Evolutionary conservation across 1,284 basidiomycete species (phyloP).

Genomic region (Cryptococcus sp.): DNA sequence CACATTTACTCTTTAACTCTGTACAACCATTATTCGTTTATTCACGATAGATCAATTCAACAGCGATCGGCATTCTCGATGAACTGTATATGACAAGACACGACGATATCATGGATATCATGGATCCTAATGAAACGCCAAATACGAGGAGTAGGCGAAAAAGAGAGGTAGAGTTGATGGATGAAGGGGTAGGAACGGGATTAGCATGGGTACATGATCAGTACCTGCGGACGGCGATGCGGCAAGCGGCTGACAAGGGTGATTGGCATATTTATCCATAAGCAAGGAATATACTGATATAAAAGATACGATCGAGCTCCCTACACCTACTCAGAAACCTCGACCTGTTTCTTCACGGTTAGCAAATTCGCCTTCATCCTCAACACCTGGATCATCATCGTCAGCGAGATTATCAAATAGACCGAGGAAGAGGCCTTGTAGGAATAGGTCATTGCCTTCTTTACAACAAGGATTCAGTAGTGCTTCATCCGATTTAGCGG

Average conservation of each 20-base stretch:
- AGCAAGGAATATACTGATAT: background rate
- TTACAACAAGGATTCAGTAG: too few species aligned
- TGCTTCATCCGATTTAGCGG: background rate
- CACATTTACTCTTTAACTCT: background rate
- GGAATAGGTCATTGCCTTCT: background rate
- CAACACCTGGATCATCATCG: constrained; percentile 1
- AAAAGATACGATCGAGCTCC: constrained; percentile 8
- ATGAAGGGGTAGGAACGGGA: background rate
- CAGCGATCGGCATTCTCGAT: too few species aligned
- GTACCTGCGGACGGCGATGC: constrained; percentile 9
- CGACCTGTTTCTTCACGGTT: constrained; percentile 17
- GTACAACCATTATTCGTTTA: too few species aligned
- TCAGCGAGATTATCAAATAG: background rate
- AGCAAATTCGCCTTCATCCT: constrained; percentile 9
- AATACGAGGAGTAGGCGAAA: constrained; percentile 17
- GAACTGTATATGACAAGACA: too few species aligned
- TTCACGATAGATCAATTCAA: too few species aligned
- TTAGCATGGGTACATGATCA: constrained; percentile 22
- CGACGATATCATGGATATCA: background rate
- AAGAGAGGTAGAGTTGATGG: constrained; percentile 4
- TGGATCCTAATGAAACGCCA: constrained; percentile 11
- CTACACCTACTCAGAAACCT: constrained; percentile 24
- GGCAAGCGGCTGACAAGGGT: constrained; percentile 16
- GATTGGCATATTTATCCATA: background rate
- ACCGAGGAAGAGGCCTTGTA: constrained; percentile 18